Evolutionary conservation across 225 moss, liverwort and hornwort species (phyloP).

Genomic region (Anthoceros angustus): DNA sequence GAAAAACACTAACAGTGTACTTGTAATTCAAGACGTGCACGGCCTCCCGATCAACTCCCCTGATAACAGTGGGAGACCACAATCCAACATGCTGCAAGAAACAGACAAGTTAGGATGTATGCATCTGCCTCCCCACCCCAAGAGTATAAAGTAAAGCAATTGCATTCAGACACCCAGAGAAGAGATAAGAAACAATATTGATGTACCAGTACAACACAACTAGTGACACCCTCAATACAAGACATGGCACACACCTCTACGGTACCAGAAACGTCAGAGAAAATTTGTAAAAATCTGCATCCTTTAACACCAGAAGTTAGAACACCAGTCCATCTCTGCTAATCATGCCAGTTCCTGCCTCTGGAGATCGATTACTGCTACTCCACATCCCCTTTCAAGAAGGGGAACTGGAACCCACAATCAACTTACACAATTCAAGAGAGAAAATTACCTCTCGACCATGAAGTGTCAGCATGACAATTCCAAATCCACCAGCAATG

Average conservation of each 20-base stretch:
- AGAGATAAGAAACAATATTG: no score
- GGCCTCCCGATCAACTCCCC: slow-evolving; percentile 95
- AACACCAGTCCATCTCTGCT: background rate
- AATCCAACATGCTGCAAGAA: slow-evolving; percentile 75
- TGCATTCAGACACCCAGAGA: no score
- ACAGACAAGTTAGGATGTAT: background rate
- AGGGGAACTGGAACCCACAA: background rate
- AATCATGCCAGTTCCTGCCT: background rate
- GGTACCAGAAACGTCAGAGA: slow-evolving; percentile 88
- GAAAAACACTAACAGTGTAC: slow-evolving; percentile 88
- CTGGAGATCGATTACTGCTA: background rate
- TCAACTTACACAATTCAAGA: no score
- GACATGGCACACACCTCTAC: slow-evolving; percentile 78
- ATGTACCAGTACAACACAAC: no score
- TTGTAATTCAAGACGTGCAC: slow-evolving; percentile 95
- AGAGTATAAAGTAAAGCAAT: no score
- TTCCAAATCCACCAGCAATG: slow-evolving; percentile 96
- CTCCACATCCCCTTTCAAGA: no score
- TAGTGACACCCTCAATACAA: no score
- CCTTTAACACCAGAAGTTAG: background rate
- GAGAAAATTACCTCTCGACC: slow-evolving; percentile 65
- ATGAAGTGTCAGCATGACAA: slow-evolving; percentile 80
- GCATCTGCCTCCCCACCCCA: no score
- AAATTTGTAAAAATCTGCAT: slow-evolving; percentile 95
- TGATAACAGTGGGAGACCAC: slow-evolving; percentile 95